Conservation (phyloP, 2,329 filamentous ascomycete species). For the Neurospora sp. region DNA sequence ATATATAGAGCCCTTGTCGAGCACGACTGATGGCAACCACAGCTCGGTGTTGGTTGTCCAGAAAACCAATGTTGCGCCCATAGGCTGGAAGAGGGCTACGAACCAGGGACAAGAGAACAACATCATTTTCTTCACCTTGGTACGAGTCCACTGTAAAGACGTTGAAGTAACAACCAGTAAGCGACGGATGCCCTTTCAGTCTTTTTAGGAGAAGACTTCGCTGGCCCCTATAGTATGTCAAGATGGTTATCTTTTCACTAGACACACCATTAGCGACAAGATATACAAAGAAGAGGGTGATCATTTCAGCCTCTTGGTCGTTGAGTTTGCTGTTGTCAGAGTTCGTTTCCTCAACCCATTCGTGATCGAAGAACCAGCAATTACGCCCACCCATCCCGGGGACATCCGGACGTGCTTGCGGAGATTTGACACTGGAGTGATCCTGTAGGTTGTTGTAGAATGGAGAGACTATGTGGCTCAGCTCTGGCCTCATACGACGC, state of each 20-base stretch:
- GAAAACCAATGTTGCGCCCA: conserved; percentile 54
- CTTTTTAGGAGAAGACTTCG: conserved; percentile 50
- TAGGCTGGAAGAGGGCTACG: conserved; percentile 48
- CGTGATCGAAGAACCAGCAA: conserved; percentile 35
- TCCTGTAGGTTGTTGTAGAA: conserved; percentile 38
- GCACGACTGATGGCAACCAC: conserved; percentile 59
- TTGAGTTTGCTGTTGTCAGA: conserved; percentile 60
- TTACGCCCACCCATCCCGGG: conserved; percentile 32
- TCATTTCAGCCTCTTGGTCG: conserved; percentile 61
- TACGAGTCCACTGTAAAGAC: conserved; percentile 82
- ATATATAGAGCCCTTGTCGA: conserved; percentile 70
- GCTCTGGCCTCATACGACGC: conserved; percentile 43
- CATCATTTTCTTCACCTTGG: conserved; percentile 82
- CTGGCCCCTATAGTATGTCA: conserved; percentile 87
- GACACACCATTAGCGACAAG: conserved; percentile 57
- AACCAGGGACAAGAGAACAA: conserved; percentile 72
- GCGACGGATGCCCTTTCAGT: conserved; percentile 25
- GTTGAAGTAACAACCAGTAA: conserved; percentile 31
- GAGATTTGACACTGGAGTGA: conserved; percentile 28
- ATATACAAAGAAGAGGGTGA: conserved; percentile 62
- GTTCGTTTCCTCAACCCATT: conserved; percentile 55
- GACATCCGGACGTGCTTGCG: conserved; percentile 27
- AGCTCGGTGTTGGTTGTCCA: conserved; percentile 50
- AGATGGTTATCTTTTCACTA: conserved; percentile 57
- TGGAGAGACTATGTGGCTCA: conserved; percentile 34